Percentiles rank a stretch among this genome's conserved stretches.
Conservation (phyloP, 2,329 filamentous ascomycete species). For the Colletotrichum sp. region DNA sequence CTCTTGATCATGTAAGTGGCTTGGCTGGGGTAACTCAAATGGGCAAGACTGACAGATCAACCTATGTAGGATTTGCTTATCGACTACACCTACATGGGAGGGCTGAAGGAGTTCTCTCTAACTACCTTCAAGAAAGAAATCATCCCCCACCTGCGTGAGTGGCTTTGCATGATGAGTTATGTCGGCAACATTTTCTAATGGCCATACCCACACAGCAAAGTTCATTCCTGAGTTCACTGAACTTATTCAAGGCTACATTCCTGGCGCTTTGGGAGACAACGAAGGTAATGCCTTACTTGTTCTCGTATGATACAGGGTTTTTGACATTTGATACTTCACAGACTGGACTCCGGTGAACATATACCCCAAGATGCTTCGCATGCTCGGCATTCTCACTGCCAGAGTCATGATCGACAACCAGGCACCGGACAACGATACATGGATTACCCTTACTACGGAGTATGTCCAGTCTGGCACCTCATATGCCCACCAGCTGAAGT, state of each 20-base stretch:
- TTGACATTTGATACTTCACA: background rate
- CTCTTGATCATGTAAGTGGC: background rate
- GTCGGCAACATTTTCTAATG: background rate
- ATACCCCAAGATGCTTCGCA: background rate
- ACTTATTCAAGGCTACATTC: background rate
- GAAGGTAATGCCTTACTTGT: background rate
- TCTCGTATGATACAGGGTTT: background rate
- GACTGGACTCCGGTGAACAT: background rate
- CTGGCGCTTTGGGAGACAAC: background rate
- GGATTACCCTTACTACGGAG: background rate
- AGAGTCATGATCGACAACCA: background rate
- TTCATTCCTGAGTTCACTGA: background rate
- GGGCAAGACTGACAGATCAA: background rate
- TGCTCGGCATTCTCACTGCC: background rate
- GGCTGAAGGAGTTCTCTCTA: background rate
- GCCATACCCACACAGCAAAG: background rate
- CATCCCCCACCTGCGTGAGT: background rate
- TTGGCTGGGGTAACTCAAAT: background rate
- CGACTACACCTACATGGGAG: background rate
- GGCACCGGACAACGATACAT: background rate
- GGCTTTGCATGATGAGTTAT: background rate
- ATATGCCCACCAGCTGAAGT: background rate
- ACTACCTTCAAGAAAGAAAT: background rate
- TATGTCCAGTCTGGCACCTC: background rate
- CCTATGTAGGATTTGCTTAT: background rate